phyloP scores from a whole-genome alignment of 805 yeast species.

The Pichia thaimueangensis region DNA sequence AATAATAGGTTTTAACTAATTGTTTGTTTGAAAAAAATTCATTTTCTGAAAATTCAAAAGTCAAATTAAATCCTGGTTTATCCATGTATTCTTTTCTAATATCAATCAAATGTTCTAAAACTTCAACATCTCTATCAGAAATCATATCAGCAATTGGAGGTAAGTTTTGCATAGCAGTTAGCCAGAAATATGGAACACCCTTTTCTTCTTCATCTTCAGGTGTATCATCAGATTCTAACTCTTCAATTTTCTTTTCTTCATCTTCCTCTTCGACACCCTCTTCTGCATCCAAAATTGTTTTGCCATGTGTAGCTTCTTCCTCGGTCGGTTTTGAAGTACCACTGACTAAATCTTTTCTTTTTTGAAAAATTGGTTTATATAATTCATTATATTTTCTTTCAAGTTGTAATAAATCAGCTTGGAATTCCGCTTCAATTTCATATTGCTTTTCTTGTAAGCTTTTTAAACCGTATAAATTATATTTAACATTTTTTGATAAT shows the following conservation, averaged over 20 bases:
- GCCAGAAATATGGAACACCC: slow-evolving; percentile 95
- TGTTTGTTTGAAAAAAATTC: slow-evolving; percentile 67
- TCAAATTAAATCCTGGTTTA: slow-evolving; percentile 81
- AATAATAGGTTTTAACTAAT: slow-evolving; percentile 82
- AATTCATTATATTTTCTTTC: slow-evolving; percentile 71
- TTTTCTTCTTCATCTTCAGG: slow-evolving; percentile 31
- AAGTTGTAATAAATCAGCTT: slow-evolving; percentile 76
- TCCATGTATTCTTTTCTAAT: slow-evolving; percentile 73
- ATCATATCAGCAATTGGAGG: slow-evolving; percentile 76
- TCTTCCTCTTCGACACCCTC: slow-evolving; percentile 29
- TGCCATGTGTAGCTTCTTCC: slow-evolving; percentile 76
- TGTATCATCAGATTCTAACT: slow-evolving; percentile 35
- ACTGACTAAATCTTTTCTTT: slow-evolving; percentile 62
- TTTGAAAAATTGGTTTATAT: slow-evolving; percentile 70
- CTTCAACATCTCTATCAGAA: slow-evolving; percentile 85
- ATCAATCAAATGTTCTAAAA: slow-evolving; percentile 60
- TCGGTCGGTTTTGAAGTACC: slow-evolving; percentile 74
- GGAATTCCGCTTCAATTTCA: slow-evolving; percentile 84
- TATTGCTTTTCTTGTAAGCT: slow-evolving; percentile 73
- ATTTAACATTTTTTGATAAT: slow-evolving; percentile 66
- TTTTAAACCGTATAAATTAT: slow-evolving; percentile 77
- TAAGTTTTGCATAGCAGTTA: slow-evolving; percentile 87
- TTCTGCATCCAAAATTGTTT: slow-evolving; percentile 50
- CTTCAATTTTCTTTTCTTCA: slow-evolving; percentile 35
- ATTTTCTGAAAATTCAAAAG: slow-evolving; percentile 74